Base-by-base conservation (phyloP, 352 stramenopile species). In the Pythium sukuiense region DNA sequence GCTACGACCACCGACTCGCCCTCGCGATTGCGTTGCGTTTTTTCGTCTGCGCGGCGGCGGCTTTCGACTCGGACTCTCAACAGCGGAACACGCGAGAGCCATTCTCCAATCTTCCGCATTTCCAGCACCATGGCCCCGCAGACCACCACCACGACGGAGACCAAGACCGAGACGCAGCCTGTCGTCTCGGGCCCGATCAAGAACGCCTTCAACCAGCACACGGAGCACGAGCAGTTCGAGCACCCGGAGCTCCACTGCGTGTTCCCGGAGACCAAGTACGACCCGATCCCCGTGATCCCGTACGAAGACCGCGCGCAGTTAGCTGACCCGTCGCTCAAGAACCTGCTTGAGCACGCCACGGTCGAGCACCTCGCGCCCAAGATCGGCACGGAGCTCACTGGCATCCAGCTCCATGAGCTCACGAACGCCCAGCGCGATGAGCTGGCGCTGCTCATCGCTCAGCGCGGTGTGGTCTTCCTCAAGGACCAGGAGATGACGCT, bases 321-420 rank as follows among this genome's bases (percentile, higher is more conserved):
- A 16, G 35, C 35, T 12, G 35, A 43, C 35, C 35, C 35, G 1
- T 16, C 35, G 35, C 35, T 43, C 55, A 72, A 77, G 61, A 79
- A 77, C 46, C 52, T 79, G n/a, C 58, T 76, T 0, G 54, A 52
- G 3, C 3, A 73, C 24, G 65, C 70, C 11, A 70, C 70, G 3
- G 59, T 73, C 9, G 55, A 18, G 11, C 65, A 76, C 35, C 35
- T 45, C 39, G 69, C 1, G 70, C 45, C 70, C 16, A 72, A 73
- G 55, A 70, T 76, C n/a, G 65, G 70, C 20, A 70, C 70, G 6
- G 61, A 73, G 50, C 55, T 76, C 53, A 32, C 61, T 0, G 70
- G 71, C 2, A 65, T 77, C 56, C 71, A 77, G 56, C 56, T 77
- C 7, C 71, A 77, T 39, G 67, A 77, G 45, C 59, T 77, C 39